Evolutionary conservation across 129 eudicot genomes (phyloP), one percentile per base, ranked within the genome.

Genomic region (Apium graveolens): DNA sequence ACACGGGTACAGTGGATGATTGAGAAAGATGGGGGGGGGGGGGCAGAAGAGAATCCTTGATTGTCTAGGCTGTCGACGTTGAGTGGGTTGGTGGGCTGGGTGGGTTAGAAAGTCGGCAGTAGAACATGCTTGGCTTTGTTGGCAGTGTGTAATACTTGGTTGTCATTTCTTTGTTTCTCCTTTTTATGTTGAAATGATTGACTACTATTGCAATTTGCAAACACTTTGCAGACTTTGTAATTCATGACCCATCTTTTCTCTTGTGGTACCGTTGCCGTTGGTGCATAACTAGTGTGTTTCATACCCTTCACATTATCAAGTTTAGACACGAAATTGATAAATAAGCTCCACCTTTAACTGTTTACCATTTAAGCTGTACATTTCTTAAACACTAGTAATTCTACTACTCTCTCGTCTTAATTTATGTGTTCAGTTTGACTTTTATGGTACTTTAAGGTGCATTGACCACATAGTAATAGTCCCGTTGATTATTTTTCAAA

Each of bases 71-170:
- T 60, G 32, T 44, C 12, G 48, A 44, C 48, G 68, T 60, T 57
- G 68, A 60, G 68, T 60, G 68, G 68, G 68, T 60, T 60, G 68
- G 16, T 60, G 68, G 68, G 29, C 9, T n/a, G 65, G 24, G 55
- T 17, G 55, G 66, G 21, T 31, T 24, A 55, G 16, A 57, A 57
- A 57, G 66, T 57, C 32, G 66, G 32, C n/a, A 57, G 5, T 10
- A 29, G 66, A 57, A 65, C 71, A 65, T 65, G 71, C 39, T 5
- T 66, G 72, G 72, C 8, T 66, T 65, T 66, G 41, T 31, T 29
- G 72, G 41, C 41, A 66, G 39, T 31, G 72, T 13, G 72, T 66
- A 66, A 66, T 66, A 66, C 72, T 66, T 66, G 72, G 72, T 66
- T 66, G 72, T 24, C 72, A 66, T 4, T 66, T 65, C 70, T 26